A percentile compares a stretch with the other conserved stretches of the same genome.
Evolutionary conservation across 73 alveolate species (phyloP).

Genomic region (Vitrella brassicaformis): DNA sequence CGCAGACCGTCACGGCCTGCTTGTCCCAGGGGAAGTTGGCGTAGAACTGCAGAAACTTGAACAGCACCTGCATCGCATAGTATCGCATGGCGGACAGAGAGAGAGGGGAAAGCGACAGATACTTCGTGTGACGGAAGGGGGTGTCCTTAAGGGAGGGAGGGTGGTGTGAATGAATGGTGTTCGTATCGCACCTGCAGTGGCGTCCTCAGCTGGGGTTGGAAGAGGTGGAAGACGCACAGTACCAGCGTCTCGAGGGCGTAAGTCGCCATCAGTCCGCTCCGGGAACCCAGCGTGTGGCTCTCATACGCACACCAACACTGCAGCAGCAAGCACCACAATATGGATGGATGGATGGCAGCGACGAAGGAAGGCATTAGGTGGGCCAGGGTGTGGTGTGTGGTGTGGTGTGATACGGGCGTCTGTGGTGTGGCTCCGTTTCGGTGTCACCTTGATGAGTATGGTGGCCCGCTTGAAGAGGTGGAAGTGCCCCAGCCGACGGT

Average conservation of each 20-base stretch:
- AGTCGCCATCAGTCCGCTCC: not conserved
- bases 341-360: not conserved
- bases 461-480: not conserved
- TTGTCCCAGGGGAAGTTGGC: not conserved
- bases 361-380: not conserved
- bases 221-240: not conserved
- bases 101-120: too few species aligned
- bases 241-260: not conserved
- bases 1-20: not conserved
- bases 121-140: too few species aligned
- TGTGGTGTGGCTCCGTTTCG: not conserved
- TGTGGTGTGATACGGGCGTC: not conserved
- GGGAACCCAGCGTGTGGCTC: not conserved
- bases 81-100: too few species aligned
- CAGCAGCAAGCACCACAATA: not conserved
- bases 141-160: too few species aligned
- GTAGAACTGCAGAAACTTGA: not conserved
- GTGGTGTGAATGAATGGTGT: too few species aligned
- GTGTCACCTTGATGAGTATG: not conserved
- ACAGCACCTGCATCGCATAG: too few species aligned
- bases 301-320: not conserved
- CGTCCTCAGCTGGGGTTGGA: not conserved
- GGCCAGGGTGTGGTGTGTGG: not conserved
- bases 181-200: not conserved
- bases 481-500: not conserved